Percentiles rank a stretch among this genome's conserved stretches.
phyloP scores from a whole-genome alignment of 352 stramenopile genomes.

The Globisporangium ultimum region DNA sequence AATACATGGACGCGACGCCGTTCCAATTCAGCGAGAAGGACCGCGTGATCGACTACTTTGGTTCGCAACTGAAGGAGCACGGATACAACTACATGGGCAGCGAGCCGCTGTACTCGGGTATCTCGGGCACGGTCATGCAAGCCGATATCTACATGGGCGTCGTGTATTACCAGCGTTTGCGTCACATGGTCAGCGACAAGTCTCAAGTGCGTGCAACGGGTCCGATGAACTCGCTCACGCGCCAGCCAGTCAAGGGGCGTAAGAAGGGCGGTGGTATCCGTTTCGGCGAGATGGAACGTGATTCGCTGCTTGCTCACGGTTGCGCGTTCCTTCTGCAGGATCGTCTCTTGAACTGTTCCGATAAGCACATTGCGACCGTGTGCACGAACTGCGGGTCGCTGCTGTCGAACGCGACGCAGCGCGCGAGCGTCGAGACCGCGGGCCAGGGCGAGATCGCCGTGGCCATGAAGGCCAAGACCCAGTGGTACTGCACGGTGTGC shows the following conservation, averaged over 20 bases:
- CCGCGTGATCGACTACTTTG: slow-evolving; percentile 99
- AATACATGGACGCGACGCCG: slow-evolving; percentile 97
- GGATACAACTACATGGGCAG: slow-evolving; percentile 99
- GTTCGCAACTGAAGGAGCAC: slow-evolving; percentile 95
- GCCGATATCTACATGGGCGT: slow-evolving; percentile 99
- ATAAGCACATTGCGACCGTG: slow-evolving; percentile 97
- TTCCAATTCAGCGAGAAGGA: slow-evolving; percentile 99
- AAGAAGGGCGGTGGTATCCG: slow-evolving; percentile 99
- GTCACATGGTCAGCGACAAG: slow-evolving; percentile 99
- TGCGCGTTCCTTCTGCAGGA: slow-evolving; percentile 96
- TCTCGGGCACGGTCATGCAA: slow-evolving; percentile 98
- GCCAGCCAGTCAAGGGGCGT: slow-evolving; percentile 99
- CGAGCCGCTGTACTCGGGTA: slow-evolving; percentile 98
- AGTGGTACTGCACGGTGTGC: slow-evolving; percentile 85
- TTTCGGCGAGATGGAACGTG: slow-evolving; percentile 99
- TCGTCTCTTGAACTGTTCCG: slow-evolving; percentile 98
- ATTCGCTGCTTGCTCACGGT: slow-evolving; percentile 98
- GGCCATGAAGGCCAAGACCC: slow-evolving; percentile 85
- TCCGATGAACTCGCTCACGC: slow-evolving; percentile 98
- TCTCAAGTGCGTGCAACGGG: slow-evolving; percentile 98
- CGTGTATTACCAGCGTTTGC: slow-evolving; percentile 99
- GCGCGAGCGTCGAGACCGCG: slow-evolving; percentile 73
- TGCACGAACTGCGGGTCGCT: slow-evolving; percentile 92
- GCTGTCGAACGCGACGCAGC: slow-evolving; percentile 85
- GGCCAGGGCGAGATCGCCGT: slow-evolving; percentile 81